Evolutionary conservation across 2,329 filamentous ascomycete genomes (phyloP).

Genomic region (Penicillium sp.): DNA sequence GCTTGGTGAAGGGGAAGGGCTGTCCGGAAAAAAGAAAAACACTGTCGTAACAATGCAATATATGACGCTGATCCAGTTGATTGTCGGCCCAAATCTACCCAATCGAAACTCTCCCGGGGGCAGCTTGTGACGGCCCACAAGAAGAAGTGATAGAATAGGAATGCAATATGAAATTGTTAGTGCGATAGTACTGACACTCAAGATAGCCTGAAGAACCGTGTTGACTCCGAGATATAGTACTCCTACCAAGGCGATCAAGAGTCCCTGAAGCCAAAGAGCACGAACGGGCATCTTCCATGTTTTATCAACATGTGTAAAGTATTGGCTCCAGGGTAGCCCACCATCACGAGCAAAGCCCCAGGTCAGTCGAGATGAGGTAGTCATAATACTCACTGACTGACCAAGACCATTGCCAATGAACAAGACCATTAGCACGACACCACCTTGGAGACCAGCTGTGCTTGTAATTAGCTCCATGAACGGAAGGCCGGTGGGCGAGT

Average conservation of each 20-base stretch:
- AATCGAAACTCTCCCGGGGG: constrained; percentile 52
- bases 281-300: constrained; percentile 59
- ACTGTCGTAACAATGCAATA: constrained; percentile 59
- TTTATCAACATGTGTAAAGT: constrained; percentile 51
- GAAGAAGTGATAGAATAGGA: constrained; percentile 55
- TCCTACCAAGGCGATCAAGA: constrained; percentile 55
- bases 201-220: constrained; percentile 58
- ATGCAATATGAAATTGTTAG: constrained; percentile 58
- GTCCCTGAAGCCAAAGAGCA: constrained; percentile 57
- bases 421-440: constrained; percentile 55
- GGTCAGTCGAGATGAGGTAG: constrained; percentile 56
- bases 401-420: constrained; percentile 62
- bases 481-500: constrained; percentile 43
- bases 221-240: constrained; percentile 60
- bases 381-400: constrained; percentile 57
- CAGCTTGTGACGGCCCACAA: constrained; percentile 58
- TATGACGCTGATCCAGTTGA: constrained; percentile 56
- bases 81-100: constrained; percentile 47
- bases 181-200: constrained; percentile 61
- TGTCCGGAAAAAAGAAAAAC: constrained; percentile 59
- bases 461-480: constrained; percentile 55
- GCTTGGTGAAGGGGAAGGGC: constrained; percentile 48
- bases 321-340: constrained; percentile 51
- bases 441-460: constrained; percentile 46
- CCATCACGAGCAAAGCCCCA: constrained; percentile 61